Conservation (phyloP, 2,329 filamentous ascomycete species). For the Hysterium pulicare region DNA sequence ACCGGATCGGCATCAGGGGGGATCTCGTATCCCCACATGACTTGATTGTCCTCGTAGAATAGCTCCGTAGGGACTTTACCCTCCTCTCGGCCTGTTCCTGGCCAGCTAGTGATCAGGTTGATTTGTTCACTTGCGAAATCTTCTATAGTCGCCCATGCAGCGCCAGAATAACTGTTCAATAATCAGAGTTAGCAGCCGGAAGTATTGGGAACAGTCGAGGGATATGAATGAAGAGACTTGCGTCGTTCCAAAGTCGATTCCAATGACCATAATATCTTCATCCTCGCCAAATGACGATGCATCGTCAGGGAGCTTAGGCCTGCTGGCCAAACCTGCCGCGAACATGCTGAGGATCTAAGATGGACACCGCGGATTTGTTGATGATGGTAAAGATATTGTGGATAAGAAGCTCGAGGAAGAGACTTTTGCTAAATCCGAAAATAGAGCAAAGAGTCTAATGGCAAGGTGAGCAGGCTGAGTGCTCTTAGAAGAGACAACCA, state of each 20-base stretch:
- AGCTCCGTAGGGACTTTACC: constrained; percentile 11
- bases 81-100: neutral
- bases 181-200: neutral
- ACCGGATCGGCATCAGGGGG: constrained; percentile 5
- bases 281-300: neutral
- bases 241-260: constrained; percentile 13
- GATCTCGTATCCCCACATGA: constrained; percentile 13
- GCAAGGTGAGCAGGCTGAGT: neutral
- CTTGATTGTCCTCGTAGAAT: too few relatives aligned
- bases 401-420: neutral
- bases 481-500: neutral
- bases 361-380: neutral
- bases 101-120: neutral
- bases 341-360: neutral
- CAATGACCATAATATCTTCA: constrained; percentile 3
- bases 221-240: too few relatives aligned
- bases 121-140: constrained; percentile 4
- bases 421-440: neutral
- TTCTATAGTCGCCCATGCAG: neutral
- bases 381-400: neutral
- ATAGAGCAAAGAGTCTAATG: neutral
- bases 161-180: neutral
- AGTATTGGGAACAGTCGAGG: too few relatives aligned
- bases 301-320: neutral
- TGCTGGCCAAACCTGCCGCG: neutral